These are phyloP conservation scores for Penstemon barbatus DNA, from an alignment of 257 asterid species.

Conservation along the genomic window DNA sequence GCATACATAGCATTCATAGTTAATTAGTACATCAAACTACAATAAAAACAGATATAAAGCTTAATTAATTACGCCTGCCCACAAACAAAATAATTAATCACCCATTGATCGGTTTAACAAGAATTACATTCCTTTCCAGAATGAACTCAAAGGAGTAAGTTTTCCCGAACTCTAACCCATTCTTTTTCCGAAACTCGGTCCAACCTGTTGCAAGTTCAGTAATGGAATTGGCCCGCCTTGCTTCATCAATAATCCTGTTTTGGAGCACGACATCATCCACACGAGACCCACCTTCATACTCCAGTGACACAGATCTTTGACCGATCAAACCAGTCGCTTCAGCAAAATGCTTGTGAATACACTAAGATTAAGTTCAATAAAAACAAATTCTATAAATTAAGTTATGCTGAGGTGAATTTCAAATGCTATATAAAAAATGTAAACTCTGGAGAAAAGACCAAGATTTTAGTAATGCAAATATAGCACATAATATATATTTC, in stretches of 20 bases:
- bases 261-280: conserved; percentile 19
- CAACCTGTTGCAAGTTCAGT: conserved; percentile 26
- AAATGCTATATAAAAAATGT: too few relatives aligned
- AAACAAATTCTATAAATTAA: background rate
- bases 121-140: conserved; percentile 20
- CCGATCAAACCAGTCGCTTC: conserved; percentile 12
- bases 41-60: too few relatives aligned
- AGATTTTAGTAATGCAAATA: too few relatives aligned
- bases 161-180: conserved; percentile 7
- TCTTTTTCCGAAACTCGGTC: conserved; percentile 24
- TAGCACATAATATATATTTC: too few relatives aligned
- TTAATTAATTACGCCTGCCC: too few relatives aligned
- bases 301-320: conserved; percentile 19
- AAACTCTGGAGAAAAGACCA: too few relatives aligned
- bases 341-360: conserved; percentile 6
- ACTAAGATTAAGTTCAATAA: conserved; percentile 12
- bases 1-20: too few relatives aligned
- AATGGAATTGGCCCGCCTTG: background rate
- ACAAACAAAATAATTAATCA: too few relatives aligned
- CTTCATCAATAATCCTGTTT: background rate
- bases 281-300: background rate
- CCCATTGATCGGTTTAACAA: conserved; percentile 23
- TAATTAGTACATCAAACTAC: too few relatives aligned
- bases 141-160: conserved; percentile 31
- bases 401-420: too few relatives aligned